Conservation (phyloP, 768 basidiomycete species). For the Tricholoma bakamatsutake region DNA sequence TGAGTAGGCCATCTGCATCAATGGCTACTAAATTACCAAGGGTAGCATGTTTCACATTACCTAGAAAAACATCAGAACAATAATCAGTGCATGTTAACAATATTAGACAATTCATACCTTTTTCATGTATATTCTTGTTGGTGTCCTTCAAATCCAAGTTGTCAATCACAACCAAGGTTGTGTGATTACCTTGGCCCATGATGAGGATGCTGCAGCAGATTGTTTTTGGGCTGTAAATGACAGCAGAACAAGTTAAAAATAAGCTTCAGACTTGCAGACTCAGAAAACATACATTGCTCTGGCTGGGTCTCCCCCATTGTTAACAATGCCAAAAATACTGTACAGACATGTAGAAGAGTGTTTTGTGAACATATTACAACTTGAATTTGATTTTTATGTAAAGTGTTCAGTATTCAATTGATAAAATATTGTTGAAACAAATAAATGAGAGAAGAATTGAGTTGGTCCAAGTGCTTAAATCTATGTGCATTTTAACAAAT, state of each 20-base stretch:
- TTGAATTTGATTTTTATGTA: too few relatives aligned
- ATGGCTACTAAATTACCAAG: background rate
- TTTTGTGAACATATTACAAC: too few relatives aligned
- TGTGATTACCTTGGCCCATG: background rate
- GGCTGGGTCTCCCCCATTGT: too few relatives aligned
- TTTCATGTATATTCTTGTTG: background rate
- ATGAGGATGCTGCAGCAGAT: background rate
- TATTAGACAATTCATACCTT: background rate
- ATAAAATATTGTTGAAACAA: too few relatives aligned
- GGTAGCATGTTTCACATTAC: background rate
- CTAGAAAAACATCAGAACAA: background rate
- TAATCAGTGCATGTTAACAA: background rate
- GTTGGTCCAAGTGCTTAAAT: too few relatives aligned
- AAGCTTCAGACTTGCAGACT: background rate
- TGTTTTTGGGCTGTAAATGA: background rate
- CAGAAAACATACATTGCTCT: background rate
- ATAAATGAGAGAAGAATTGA: too few relatives aligned
- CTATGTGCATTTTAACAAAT: too few relatives aligned
- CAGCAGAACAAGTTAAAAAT: background rate
- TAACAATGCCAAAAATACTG: too few relatives aligned
- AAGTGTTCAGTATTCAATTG: too few relatives aligned
- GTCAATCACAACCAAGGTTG: background rate
- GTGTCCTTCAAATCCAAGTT: background rate
- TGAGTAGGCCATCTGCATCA: background rate
- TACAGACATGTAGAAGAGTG: too few relatives aligned